A percentile compares a stretch with the other conserved stretches of the same genome.
Conservation (phyloP, 257 asterid genomes). For the Capsicum baccatum region DNA sequence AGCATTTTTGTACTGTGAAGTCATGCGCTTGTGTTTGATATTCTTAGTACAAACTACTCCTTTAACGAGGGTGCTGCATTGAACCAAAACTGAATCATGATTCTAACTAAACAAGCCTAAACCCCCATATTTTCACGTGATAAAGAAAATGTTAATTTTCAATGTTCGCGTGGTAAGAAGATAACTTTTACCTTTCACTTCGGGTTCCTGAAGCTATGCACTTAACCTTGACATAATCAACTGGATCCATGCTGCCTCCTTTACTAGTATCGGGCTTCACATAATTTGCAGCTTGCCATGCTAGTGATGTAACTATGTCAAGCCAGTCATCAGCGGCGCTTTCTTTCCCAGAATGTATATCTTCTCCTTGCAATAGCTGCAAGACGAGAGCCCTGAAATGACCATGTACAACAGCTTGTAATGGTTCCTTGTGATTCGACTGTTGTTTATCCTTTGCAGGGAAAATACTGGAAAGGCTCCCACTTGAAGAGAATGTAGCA, state of each 20-base stretch:
- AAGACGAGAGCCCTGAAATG: slow-evolving; percentile 93
- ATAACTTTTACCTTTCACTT: slow-evolving; percentile 62
- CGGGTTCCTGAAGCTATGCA: slow-evolving; percentile 92
- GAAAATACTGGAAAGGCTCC: slow-evolving; percentile 44
- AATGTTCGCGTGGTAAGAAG: not conserved
- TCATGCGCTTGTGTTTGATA: slow-evolving; percentile 96
- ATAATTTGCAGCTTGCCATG: slow-evolving; percentile 92
- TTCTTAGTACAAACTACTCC: slow-evolving; percentile 96
- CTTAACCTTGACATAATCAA: slow-evolving; percentile 83
- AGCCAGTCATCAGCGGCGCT: slow-evolving; percentile 68
- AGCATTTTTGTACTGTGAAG: slow-evolving; percentile 80
- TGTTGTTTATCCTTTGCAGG: slow-evolving; percentile 55
- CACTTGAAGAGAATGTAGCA: slow-evolving; percentile 44
- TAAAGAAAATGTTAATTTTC: not conserved
- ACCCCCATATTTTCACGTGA: not conserved
- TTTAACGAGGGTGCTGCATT: slow-evolving; percentile 77
- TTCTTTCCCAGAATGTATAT: slow-evolving; percentile 51
- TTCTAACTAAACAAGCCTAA: slow-evolving; percentile 1
- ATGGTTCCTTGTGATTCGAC: slow-evolving; percentile 55
- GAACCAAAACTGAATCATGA: slow-evolving; percentile 31
- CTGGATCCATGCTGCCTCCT: slow-evolving; percentile 99
- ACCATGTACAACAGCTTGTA: slow-evolving; percentile 66
- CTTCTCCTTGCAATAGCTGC: slow-evolving; percentile 78
- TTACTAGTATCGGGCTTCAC: slow-evolving; percentile 89
- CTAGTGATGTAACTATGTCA: slow-evolving; percentile 64